Percentiles rank a stretch among this genome's conserved stretches.
These are phyloP conservation scores for Piper betle DNA, from an alignment of 164 flowering plant species.

Conservation along the genomic window DNA sequence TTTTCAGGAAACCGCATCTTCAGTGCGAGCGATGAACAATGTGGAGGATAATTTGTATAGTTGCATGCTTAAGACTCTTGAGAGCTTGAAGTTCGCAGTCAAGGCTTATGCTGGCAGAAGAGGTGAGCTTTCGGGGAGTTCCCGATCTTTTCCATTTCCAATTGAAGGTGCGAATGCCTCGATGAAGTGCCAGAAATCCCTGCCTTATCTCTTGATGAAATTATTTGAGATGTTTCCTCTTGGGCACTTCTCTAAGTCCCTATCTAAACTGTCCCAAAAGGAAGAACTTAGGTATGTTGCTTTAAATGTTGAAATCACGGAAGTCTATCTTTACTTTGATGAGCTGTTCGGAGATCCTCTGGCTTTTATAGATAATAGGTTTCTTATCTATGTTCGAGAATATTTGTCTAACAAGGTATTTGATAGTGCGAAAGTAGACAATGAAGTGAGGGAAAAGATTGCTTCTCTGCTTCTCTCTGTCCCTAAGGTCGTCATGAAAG, in stretches of 20 bases:
- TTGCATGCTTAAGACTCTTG: conserved; percentile 54
- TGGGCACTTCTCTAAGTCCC: background rate
- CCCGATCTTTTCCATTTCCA: conserved; percentile 8
- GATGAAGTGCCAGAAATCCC: conserved; percentile 17
- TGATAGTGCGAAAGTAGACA: conserved; percentile 5
- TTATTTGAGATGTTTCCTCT: conserved; percentile 59
- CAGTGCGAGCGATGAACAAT: conserved; percentile 18
- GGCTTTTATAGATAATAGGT: conserved; percentile 29
- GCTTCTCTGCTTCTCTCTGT: conserved; percentile 45
- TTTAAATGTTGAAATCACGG: conserved; percentile 42
- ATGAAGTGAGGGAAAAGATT: conserved; percentile 34
- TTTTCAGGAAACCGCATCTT: conserved; percentile 47
- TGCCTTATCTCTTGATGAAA: conserved; percentile 30
- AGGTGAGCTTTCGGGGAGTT: conserved; percentile 6
- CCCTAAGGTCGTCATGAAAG: conserved; percentile 41
- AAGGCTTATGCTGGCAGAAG: conserved; percentile 21
- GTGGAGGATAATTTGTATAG: conserved; percentile 52
- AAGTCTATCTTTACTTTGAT: conserved; percentile 44
- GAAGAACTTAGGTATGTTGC: conserved; percentile 40
- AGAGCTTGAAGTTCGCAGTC: conserved; percentile 48
- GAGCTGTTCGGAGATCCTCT: conserved; percentile 30
- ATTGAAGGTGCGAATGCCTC: conserved; percentile 4
- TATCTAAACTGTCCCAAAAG: background rate
- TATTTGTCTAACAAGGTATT: conserved; percentile 48
- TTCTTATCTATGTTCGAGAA: conserved; percentile 41